phyloP scores from a whole-genome alignment of 2,329 filamentous ascomycete species.

The Alternaria postmessia region DNA sequence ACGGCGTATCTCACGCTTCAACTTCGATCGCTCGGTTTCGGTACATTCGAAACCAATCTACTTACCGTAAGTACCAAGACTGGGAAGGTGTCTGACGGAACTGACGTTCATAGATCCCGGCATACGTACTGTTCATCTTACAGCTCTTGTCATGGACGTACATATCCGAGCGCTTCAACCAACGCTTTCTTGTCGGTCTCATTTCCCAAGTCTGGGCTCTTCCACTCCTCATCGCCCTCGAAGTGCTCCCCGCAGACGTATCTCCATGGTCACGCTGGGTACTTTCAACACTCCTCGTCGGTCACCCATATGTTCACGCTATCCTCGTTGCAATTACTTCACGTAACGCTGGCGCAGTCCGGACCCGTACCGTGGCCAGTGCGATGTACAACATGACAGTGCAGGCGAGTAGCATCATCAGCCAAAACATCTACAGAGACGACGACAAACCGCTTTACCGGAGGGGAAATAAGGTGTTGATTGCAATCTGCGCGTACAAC shows the following conservation, averaged over 20 bases:
- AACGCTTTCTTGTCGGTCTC: conserved; percentile 59
- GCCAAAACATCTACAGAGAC: conserved; percentile 60
- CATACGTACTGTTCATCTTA: conserved; percentile 57
- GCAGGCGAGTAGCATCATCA: conserved; percentile 44
- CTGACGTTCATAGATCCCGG: conserved; percentile 48
- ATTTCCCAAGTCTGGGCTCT: conserved; percentile 52
- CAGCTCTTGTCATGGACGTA: conserved; percentile 61
- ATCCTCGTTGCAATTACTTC: conserved; percentile 55
- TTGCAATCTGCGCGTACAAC: conserved; percentile 60
- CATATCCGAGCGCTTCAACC: conserved; percentile 60
- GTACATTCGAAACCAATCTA: conserved; percentile 50
- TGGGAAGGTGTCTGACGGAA: neutral
- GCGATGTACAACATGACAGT: conserved; percentile 56
- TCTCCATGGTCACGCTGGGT: conserved; percentile 51
- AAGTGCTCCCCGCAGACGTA: conserved; percentile 38
- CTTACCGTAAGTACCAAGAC: conserved; percentile 36
- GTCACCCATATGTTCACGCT: conserved; percentile 55
- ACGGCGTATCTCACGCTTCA: conserved; percentile 49
- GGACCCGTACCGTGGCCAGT: conserved; percentile 54
- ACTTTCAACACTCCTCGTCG: conserved; percentile 52
- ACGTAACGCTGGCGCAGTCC: conserved; percentile 54
- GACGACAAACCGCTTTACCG: conserved; percentile 61
- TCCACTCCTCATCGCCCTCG: conserved; percentile 50
- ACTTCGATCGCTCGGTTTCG: conserved; percentile 45
- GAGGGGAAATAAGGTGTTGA: conserved; percentile 62